Base-by-base conservation (phyloP, 306 rosid genomes). In the Dryas drummondii region DNA sequence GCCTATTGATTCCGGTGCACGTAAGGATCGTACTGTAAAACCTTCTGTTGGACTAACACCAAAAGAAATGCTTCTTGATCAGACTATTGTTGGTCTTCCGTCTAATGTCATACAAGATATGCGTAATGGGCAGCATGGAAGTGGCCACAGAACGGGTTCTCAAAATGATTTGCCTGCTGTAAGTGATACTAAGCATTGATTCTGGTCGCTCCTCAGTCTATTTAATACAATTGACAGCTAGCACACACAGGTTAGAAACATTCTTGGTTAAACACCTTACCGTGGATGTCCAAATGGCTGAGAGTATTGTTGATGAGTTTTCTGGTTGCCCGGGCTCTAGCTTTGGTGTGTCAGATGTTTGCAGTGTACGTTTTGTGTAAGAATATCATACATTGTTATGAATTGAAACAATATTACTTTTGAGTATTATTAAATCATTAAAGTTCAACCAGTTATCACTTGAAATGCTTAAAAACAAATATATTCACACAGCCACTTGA, bases 21-120 rank as follows among this genome's bases (percentile, higher is more conserved):
- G 79, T 63, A 85, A 84, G 81, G 82, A 78, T 79, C 69, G 16
- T 8, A 71, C 57, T 10, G 51, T 66, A 49, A 82, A 50, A 79
- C 59, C 77, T 72, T 76, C 85, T 58, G 70, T 71, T 54, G 82
- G 78, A 66, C 74, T 17, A 63, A 37, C 80, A 8, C 81, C 77
- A 73, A 74, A 80, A 50, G 52, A 70, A 70, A 80, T 79, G 80
- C 77, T 72, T 40, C 79, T 76, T 76, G 78, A 82, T 71, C 84
- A 63, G 72, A 60, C 67, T 37, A 65, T 59, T 55, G 72, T 52
- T 76, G 71, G 27, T 49, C 40, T 70, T 65, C 45, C 72, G 67
- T 72, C 70, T n/a, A 61, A 66, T 80, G 68, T 37, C 62, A 57
- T 40, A 44, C 78, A 60, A 46, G 5, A 66, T 64, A 75, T 1